These are phyloP conservation scores for Saccharata proteae DNA, from an alignment of 2,329 filamentous ascomycete species.

Conservation along the genomic window DNA sequence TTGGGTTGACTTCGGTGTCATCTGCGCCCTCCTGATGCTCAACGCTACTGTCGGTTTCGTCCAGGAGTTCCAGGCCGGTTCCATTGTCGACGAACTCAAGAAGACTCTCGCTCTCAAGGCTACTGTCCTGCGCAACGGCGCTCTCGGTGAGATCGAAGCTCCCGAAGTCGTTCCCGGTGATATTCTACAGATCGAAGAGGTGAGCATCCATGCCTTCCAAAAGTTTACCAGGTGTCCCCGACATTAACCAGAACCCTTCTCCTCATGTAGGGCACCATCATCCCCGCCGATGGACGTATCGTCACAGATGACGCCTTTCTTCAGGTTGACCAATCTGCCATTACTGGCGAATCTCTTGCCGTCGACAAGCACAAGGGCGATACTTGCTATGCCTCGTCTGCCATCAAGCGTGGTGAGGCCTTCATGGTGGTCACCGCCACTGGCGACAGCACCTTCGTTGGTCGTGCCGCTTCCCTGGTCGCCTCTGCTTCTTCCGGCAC, in stretches of 20 bases:
- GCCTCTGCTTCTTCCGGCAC: constrained; percentile 60
- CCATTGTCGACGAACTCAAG: constrained; percentile 82
- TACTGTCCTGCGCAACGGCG: constrained; percentile 70
- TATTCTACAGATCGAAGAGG: constrained; percentile 77
- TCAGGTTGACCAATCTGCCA: constrained; percentile 84
- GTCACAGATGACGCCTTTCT: constrained; percentile 74
- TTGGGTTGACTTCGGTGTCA: constrained; percentile 91
- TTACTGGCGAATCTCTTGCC: constrained; percentile 83
- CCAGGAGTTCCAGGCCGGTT: constrained; percentile 82
- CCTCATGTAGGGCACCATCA: constrained; percentile 54
- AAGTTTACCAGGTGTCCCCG: constrained; percentile 1
- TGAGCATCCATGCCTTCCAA: constrained; percentile 16
- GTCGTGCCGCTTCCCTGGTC: constrained; percentile 76
- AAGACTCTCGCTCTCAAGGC: constrained; percentile 83
- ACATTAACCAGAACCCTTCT: neutral
- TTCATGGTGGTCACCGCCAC: constrained; percentile 73
- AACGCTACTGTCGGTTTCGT: constrained; percentile 80
- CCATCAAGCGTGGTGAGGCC: constrained; percentile 81
- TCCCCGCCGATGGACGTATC: constrained; percentile 78
- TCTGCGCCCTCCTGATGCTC: constrained; percentile 68
- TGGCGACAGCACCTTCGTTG: constrained; percentile 83
- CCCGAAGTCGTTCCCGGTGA: constrained; percentile 80
- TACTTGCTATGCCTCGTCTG: constrained; percentile 72
- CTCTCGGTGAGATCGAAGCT: constrained; percentile 66
- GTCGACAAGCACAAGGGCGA: constrained; percentile 80